Percentiles rank a stretch among this genome's conserved stretches.
These are phyloP conservation scores for Scedosporium boydii DNA, from an alignment of 2,329 filamentous ascomycete species.

Conservation along the genomic window DNA sequence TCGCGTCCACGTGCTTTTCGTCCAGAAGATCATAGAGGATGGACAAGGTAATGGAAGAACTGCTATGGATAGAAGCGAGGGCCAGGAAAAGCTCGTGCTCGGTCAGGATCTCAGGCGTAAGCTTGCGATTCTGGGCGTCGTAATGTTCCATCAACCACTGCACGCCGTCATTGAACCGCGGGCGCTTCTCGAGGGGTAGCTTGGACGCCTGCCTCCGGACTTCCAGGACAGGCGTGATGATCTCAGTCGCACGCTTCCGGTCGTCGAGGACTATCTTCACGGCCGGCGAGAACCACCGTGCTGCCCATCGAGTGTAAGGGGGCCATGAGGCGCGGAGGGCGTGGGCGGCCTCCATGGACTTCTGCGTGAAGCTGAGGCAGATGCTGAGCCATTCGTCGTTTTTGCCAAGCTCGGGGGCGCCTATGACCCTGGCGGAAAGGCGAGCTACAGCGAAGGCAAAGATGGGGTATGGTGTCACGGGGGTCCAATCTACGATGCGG, in stretches of 20 bases:
- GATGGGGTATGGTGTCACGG: constrained; percentile 1
- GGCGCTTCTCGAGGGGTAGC: not conserved
- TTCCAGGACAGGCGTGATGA: not conserved
- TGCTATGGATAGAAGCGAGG: constrained; percentile 4
- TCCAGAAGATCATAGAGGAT: constrained; percentile 1
- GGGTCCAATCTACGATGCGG: not conserved
- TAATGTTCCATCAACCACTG: constrained; percentile 6
- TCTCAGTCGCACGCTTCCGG: constrained; percentile 1
- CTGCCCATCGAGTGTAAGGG: constrained; percentile 2
- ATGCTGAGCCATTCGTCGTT: constrained; percentile 2
- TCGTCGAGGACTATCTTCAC: constrained; percentile 4
- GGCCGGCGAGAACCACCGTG: not conserved
- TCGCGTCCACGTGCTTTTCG: not conserved
- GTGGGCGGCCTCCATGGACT: constrained; percentile 3
- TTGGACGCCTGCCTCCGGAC: not conserved
- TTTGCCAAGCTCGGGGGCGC: not conserved
- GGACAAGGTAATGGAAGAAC: not conserved
- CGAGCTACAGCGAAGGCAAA: not conserved
- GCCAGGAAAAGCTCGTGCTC: constrained; percentile 4
- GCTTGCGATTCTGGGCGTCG: constrained; percentile 2
- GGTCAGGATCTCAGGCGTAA: constrained; percentile 1
- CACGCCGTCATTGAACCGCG: constrained; percentile 3
- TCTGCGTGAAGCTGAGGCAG: constrained; percentile 4
- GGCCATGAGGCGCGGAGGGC: constrained; percentile 4
- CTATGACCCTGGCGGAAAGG: constrained; percentile 1